Conservation (phyloP, 306 rosid genomes). For the Echinosophora koreensis region DNA sequence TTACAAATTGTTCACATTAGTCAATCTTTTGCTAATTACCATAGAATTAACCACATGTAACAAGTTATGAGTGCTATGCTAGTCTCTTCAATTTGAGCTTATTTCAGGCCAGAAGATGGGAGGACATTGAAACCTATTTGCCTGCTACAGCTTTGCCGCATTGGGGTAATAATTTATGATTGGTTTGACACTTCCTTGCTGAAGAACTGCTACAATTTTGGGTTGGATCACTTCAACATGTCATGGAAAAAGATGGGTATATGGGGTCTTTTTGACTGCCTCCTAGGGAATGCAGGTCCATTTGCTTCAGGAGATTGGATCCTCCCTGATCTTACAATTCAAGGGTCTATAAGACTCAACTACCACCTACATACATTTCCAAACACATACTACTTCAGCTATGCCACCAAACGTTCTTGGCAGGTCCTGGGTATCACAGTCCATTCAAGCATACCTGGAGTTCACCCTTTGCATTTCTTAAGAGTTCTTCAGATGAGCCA, state of each 20-base stretch:
- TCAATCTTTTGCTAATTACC: background rate
- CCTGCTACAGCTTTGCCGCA: conserved; percentile 69
- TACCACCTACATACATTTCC: conserved; percentile 64
- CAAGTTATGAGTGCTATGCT: conserved; percentile 19
- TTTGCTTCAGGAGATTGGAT: conserved; percentile 82
- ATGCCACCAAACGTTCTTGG: conserved; percentile 78
- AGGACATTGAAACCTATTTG: conserved; percentile 64
- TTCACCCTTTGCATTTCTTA: conserved; percentile 73
- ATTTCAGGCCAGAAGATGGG: conserved; percentile 77
- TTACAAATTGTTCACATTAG: background rate
- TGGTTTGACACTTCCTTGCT: conserved; percentile 77
- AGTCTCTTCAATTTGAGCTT: conserved; percentile 18
- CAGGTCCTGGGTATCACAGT: conserved; percentile 67
- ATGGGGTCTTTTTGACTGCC: conserved; percentile 69
- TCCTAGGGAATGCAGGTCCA: conserved; percentile 71
- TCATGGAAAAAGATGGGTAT: conserved; percentile 73
- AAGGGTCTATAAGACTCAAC: conserved; percentile 71
- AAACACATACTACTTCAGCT: conserved; percentile 78
- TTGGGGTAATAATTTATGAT: conserved; percentile 76
- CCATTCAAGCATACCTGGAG: conserved; percentile 66
- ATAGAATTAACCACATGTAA: background rate
- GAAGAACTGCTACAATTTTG: conserved; percentile 75
- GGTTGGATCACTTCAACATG: conserved; percentile 81
- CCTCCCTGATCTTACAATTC: conserved; percentile 86
- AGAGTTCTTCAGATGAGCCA: conserved; percentile 81